Conservation (phyloP, 108 stramenopile species). For the Schizochytrium sp. region DNA sequence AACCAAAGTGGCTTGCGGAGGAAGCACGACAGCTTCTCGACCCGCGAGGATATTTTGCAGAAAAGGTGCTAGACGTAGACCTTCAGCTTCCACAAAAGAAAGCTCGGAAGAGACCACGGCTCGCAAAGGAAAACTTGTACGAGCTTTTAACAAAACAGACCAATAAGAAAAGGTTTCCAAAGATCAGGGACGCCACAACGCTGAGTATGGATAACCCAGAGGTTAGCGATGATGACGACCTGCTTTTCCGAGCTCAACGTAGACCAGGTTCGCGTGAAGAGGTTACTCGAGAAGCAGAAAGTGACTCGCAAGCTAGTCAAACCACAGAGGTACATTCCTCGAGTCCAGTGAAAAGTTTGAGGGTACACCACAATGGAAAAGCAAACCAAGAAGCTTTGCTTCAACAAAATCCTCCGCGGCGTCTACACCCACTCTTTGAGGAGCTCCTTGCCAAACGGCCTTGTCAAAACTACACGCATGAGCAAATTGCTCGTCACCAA, state of each 20-base stretch:
- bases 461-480: not conserved
- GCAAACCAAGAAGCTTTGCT: not conserved
- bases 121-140: not conserved
- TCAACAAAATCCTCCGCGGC: not conserved
- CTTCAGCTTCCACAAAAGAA: not conserved
- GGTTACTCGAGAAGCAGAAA: no score
- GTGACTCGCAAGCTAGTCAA: not conserved
- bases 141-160: not conserved
- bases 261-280: no score
- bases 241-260: not conserved
- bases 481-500: not conserved
- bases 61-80: conserved; percentile 11
- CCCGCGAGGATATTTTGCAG: not conserved
- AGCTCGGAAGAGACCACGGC: not conserved
- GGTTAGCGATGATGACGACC: not conserved
- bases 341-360: not conserved
- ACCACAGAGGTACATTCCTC: not conserved
- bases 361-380: not conserved
- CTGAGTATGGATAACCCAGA: not conserved
- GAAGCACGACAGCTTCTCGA: not conserved
- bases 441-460: not conserved
- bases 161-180: not conserved
- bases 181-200: not conserved
- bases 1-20: no score
- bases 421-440: not conserved